Conservation (phyloP, 78 protist species). For the Dictyostelium firmibasis region DNA sequence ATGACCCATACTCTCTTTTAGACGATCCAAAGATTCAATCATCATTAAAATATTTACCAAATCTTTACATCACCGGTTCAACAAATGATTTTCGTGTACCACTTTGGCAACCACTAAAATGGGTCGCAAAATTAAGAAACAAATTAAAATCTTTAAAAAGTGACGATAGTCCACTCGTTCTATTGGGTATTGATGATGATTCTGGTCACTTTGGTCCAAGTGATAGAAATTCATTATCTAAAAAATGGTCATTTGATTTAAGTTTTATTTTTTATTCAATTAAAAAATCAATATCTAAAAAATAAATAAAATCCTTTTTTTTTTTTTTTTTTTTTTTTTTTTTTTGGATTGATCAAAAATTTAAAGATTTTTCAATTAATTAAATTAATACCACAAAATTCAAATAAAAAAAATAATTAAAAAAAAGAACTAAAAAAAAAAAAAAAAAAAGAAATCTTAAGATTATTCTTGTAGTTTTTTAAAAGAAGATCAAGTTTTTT, state of each 20-base stretch:
- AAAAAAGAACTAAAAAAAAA: no score
- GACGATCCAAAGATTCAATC: not conserved
- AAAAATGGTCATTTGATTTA: constrained; percentile 10
- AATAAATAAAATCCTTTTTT: no score
- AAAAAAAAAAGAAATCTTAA: not conserved
- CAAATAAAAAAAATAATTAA: no score
- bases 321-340: no score
- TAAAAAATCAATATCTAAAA: not conserved
- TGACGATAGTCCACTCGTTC: not conserved
- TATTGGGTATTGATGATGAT: constrained; percentile 18
- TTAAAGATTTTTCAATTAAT: no score
- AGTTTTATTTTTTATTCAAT: constrained; percentile 50
- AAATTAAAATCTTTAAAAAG: not conserved
- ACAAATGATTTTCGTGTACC: constrained; percentile 76
- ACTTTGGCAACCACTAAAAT: constrained; percentile 72
- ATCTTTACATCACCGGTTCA: constrained; percentile 68
- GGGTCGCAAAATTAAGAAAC: constrained; percentile 69
- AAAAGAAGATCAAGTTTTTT: no score
- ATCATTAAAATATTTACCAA: constrained; percentile 19
- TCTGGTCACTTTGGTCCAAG: constrained; percentile 64
- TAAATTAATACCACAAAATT: no score
- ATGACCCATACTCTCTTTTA: constrained; percentile 75
- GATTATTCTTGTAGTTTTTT: no score
- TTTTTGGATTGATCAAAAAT: no score
- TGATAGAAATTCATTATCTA: not conserved